Conservation (phyloP, 2,329 filamentous ascomycete genomes). For the Penicillium sp. region DNA sequence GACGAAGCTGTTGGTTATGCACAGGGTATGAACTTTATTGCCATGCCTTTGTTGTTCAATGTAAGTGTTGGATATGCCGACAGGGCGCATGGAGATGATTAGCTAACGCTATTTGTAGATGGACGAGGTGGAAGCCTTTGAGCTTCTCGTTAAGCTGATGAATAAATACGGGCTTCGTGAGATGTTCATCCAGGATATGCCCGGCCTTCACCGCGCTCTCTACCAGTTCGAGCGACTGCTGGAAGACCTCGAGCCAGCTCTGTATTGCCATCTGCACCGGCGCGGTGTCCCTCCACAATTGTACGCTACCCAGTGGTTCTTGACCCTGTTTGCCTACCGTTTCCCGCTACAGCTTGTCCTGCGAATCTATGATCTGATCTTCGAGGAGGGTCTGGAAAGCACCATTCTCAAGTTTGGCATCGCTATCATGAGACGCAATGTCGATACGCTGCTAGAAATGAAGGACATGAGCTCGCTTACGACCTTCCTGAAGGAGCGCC, state of each 20-base stretch:
- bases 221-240: conserved; percentile 93
- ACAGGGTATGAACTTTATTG: conserved; percentile 97
- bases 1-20: conserved; percentile 94
- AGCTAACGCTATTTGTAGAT: conserved; percentile 52
- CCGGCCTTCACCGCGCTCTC: conserved; percentile 83
- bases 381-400: conserved; percentile 80
- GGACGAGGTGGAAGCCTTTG: conserved; percentile 96
- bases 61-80: conserved; percentile 45
- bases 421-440: conserved; percentile 93
- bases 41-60: conserved; percentile 94
- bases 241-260: conserved; percentile 86
- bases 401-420: conserved; percentile 93
- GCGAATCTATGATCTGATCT: conserved; percentile 90
- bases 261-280: conserved; percentile 90
- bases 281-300: conserved; percentile 83
- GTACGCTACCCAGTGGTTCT: conserved; percentile 98
- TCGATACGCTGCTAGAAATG: conserved; percentile 69
- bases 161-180: conserved; percentile 91
- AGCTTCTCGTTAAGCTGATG: conserved; percentile 87
- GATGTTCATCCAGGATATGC: conserved; percentile 93
- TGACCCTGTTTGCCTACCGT: conserved; percentile 96
- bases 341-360: conserved; percentile 95
- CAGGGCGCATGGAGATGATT: too few species aligned
- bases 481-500: conserved; percentile 81
- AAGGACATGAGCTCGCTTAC: conserved; percentile 88